phyloP scores from a whole-genome alignment of 768 basidiomycete genomes.

The Pleurotus sapidus region DNA sequence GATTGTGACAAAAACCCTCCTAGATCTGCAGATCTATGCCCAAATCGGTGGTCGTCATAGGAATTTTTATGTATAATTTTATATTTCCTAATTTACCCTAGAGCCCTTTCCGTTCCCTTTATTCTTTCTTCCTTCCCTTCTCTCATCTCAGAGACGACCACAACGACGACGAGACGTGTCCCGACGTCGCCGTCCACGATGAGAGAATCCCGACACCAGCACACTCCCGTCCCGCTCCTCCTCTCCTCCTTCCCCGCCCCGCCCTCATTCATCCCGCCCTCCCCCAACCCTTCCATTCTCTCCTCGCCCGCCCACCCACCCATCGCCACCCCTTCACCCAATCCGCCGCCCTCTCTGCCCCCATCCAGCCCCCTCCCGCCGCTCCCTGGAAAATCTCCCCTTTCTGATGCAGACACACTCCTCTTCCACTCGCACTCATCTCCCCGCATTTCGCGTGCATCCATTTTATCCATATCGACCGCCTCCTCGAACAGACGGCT shows the following conservation, averaged over 20 bases:
- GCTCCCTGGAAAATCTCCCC: conserved; percentile 6
- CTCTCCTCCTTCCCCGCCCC: conserved; percentile 40
- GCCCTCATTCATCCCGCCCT: conserved; percentile 27
- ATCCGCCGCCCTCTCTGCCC: conserved; percentile 10
- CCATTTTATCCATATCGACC: not conserved
- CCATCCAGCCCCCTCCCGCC: conserved; percentile 8
- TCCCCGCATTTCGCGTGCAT: conserved; percentile 3
- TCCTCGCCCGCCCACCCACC: not conserved
- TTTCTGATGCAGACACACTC: conserved; percentile 8
- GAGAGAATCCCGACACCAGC: not conserved
- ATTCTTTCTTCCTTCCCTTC: not conserved
- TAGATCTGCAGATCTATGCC: not conserved
- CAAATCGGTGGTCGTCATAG: not conserved
- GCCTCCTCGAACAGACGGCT: not conserved
- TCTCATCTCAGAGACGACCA: not conserved
- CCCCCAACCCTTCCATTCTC: conserved; percentile 4
- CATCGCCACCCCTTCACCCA: not conserved
- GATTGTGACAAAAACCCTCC: not conserved
- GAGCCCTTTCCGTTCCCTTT: not conserved
- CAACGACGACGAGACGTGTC: not conserved
- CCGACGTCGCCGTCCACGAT: not conserved
- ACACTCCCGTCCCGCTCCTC: conserved; percentile 17
- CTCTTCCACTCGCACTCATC: conserved; percentile 4
- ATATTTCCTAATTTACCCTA: not conserved
- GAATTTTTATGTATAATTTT: not conserved